phyloP scores from a whole-genome alignment of 2,329 filamentous ascomycete genomes.

The Ceratocystis diversiconidia region DNA sequence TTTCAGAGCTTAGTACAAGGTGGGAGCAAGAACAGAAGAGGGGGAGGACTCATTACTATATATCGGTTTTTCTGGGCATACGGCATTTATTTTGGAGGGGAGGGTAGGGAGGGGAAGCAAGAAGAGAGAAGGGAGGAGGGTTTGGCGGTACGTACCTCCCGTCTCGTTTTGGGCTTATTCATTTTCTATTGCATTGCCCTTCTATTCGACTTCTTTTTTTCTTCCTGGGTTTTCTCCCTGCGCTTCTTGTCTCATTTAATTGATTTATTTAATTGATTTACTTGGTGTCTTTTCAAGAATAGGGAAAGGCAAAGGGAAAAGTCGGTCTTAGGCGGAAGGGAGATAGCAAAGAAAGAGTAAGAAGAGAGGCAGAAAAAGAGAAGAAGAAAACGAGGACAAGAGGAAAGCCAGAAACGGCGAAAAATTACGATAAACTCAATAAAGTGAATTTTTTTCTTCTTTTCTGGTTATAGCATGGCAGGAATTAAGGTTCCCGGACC shows the following conservation, averaged over 20 bases:
- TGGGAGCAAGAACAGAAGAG: background rate
- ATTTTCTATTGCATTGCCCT: background rate
- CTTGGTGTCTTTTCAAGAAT: background rate
- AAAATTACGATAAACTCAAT: background rate
- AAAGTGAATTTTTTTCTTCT: background rate
- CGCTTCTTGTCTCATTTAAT: background rate
- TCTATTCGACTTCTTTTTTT: conserved; percentile 6
- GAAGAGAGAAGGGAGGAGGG: conserved; percentile 1
- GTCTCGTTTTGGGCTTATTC: background rate
- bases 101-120: background rate
- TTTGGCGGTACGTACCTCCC: background rate
- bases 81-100: background rate
- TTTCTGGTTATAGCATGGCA: background rate
- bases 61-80: background rate
- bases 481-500: conserved; percentile 4
- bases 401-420: background rate
- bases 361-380: background rate
- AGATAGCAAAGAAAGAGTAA: background rate
- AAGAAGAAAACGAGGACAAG: background rate
- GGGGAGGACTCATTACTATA: conserved; percentile 6
- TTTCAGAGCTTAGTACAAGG: background rate
- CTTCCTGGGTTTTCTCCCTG: background rate
- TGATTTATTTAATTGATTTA: background rate
- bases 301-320: background rate
- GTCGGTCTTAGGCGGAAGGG: background rate